A percentile compares a stretch with the other conserved stretches of the same genome.
phyloP scores from a whole-genome alignment of 768 basidiomycete genomes.

The Naganishia vaughanmartiniae region DNA sequence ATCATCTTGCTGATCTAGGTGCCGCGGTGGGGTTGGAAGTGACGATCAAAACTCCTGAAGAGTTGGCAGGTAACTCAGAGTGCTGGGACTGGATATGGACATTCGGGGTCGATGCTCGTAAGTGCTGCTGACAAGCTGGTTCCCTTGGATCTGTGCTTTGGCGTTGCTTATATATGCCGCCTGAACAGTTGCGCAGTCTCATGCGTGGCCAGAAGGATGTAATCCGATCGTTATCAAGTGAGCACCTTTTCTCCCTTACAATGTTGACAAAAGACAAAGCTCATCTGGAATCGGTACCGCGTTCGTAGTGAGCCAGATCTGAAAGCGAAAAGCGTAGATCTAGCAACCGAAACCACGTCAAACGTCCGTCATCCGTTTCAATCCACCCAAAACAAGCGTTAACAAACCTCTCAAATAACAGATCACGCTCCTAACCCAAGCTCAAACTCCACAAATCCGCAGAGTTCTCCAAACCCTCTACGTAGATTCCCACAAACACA shows the following conservation, averaged over 20 bases:
- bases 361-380: not conserved
- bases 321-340: not conserved
- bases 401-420: not conserved
- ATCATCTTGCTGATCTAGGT: not conserved
- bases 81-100: slow-evolving; percentile 21
- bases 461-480: not conserved
- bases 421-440: slow-evolving; percentile 13
- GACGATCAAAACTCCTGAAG: not conserved
- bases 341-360: slow-evolving; percentile 1
- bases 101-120: not conserved
- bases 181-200: not conserved
- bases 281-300: no score
- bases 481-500: slow-evolving; percentile 1
- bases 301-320: slow-evolving; percentile 6
- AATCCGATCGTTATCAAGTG: slow-evolving; percentile 14
- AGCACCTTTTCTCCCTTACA: not conserved
- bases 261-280: no score
- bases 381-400: not conserved
- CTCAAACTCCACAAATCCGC: not conserved
- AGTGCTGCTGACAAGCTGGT: not conserved
- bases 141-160: not conserved
- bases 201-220: not conserved
- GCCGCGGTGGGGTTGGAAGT: not conserved
- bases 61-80: not conserved
- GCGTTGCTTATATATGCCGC: not conserved